Base-by-base conservation (phyloP, 169 alveolate species). In the Amoebophrya sp. region DNA sequence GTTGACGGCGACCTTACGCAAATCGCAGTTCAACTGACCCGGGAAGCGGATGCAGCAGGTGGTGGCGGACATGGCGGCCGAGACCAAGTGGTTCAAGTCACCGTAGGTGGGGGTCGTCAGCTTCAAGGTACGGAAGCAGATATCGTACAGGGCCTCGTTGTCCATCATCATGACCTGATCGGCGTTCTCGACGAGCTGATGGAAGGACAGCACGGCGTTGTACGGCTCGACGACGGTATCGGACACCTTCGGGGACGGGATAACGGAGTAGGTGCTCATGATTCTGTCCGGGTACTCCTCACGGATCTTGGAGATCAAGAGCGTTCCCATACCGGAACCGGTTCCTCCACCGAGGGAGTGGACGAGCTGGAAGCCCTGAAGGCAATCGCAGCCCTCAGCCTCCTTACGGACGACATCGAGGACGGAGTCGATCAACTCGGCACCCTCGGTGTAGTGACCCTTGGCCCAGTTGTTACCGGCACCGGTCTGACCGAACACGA, bases 401-500 rank as follows among this genome's bases (percentile, higher is more conserved):
- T 98, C 99, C 96, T 98, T 98, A 94, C 99, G 96, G 93, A 98
- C 99, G 76, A 98, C 99, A 94, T 98, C 99, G 93, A 98, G 96
- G 92, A 98, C 99, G 54, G 99, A 96, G 96, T 98, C 99, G 92
- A 98, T 97, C 91, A 98, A 96, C 96, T 98, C 99, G 89, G 99
- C 99, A 90, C 99, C 99, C 96, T 98, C 99, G 40, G 99, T 98
- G 96, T 98, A 98, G 94, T 98, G 99, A 41, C 99, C 99, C 95
- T 98, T 98, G 92, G 99, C 99, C 99, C 99, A 98, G 96, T 98
- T 98, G 96, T 98, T 98, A 47, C 99, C 99, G 77, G 99, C 99
- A 90, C 99, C 99, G 90, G 99, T 97, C 95, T 98, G 99, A 12
- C 99, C 99, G 95, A 98, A 98, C 76, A 98, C 99, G 94, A 98